Base-by-base conservation (phyloP, 495 filamentous ascomycete species). In the Thozetella sp. region DNA sequence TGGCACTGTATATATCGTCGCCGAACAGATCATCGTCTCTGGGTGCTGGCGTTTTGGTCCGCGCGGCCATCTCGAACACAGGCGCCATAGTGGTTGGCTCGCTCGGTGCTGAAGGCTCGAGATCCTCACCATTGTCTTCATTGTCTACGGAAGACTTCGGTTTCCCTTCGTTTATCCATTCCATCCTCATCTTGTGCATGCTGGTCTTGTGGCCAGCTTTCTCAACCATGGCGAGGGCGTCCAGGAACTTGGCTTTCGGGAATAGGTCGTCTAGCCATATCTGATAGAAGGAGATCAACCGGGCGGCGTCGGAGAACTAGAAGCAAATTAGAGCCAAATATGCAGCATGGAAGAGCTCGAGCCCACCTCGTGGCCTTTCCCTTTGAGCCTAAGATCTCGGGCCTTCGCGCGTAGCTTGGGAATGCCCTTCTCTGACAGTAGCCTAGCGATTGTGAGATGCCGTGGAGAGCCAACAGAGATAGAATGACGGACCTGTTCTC, bases 261-360 rank as follows among this genome's bases (percentile, higher is more conserved):
- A 92, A 99, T 23, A 99, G 80, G 59, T 97, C 92, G 70, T 99
- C 95, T 3, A 98, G 91, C 95, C 95, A 99, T 62, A 96, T 75
- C 70, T 98, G 95, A 70, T 98, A 99, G 67, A 93, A 90, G 45
- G 90, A 89, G 58, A 99, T 83, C 12, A 99, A 81, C 52, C 88
- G 86, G 1, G 89, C 82, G 1, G 92, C 82, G 70, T 99, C 95
- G 25, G 87, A 88, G 72, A 93, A 99, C 92, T 97, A 58, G 0
- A 25, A 20, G 24, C n/a, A 52, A 43, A 10, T 50, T 20, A 23
- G 25, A 55, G 25, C 60, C 58, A 13, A 19, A 19, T 43, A 51
- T 37, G 58, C 56, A 23, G 19, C 23, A 17, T 23, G 40, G 51
- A 12, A 12, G 22, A 20, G 3, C 25, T 53, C 12, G n/a, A 1